These are phyloP conservation scores for Aspergillus ibericus DNA, from an alignment of 2,329 filamentous ascomycete species.

Conservation along the genomic window DNA sequence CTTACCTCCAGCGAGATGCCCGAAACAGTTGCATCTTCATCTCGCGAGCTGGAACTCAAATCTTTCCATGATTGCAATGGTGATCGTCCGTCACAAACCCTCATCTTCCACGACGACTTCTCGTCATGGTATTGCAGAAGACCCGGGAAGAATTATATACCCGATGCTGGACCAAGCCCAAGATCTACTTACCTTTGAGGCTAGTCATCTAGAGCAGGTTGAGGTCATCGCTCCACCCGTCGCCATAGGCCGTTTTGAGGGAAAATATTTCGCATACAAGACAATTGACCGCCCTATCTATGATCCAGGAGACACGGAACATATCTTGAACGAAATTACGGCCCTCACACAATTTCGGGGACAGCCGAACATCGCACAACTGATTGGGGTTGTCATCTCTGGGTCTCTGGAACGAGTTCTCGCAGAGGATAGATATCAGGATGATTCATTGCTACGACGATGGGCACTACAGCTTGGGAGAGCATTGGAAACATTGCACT, in stretches of 20 bases:
- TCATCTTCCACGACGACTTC: constrained; percentile 13
- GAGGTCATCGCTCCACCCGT: not conserved
- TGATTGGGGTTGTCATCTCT: constrained; percentile 16
- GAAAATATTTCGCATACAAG: constrained; percentile 9
- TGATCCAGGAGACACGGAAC: constrained; percentile 12
- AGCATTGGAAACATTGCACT: constrained; percentile 13
- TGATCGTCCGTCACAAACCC: constrained; percentile 11
- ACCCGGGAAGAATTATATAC: not conserved
- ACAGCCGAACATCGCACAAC: constrained; percentile 18
- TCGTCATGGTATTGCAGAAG: constrained; percentile 1
- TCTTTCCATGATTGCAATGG: constrained; percentile 4
- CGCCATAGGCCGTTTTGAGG: not conserved
- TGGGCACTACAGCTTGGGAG: constrained; percentile 2
- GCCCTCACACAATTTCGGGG: constrained; percentile 15
- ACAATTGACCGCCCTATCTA: constrained; percentile 20
- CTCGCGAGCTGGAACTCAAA: constrained; percentile 15
- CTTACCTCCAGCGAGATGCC: not conserved
- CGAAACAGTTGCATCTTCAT: constrained; percentile 23
- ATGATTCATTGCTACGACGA: not conserved
- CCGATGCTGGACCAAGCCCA: not conserved
- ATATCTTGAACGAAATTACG: constrained; percentile 18
- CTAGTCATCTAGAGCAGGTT: not conserved
- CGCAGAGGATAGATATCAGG: not conserved
- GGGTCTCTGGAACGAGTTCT: constrained; percentile 16
- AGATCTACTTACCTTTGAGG: not conserved